phyloP scores from a whole-genome alignment of 1,139 yeast species.

The Debaryomycetaceae sp. region DNA sequence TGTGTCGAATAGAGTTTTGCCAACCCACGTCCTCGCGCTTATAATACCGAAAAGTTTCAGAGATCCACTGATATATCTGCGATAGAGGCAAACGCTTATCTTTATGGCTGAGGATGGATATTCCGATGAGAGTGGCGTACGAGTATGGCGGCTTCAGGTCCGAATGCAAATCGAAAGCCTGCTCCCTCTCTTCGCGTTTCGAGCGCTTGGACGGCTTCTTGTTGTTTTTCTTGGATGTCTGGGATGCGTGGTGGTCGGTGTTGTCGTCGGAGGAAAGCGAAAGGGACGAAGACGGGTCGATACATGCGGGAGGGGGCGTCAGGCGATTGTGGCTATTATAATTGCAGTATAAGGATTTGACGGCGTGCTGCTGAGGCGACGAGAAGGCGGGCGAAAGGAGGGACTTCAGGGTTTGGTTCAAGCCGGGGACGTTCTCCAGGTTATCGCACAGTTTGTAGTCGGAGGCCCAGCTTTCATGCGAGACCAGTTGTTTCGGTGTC shows the following conservation, averaged over 20 bases:
- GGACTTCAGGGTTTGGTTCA: slow-evolving; percentile 7
- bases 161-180: slow-evolving; percentile 31
- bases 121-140: slow-evolving; percentile 87
- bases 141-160: slow-evolving; percentile 80
- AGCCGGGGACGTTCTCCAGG: too few relatives aligned
- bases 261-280: slow-evolving; percentile 3
- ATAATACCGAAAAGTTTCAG: slow-evolving; percentile 76
- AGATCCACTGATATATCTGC: slow-evolving; percentile 89
- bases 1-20: slow-evolving; percentile 88
- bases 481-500: too few relatives aligned
- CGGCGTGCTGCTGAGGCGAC: slow-evolving; percentile 21
- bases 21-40: slow-evolving; percentile 84
- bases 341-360: background rate
- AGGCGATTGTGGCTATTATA: slow-evolving; percentile 1
- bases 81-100: slow-evolving; percentile 74
- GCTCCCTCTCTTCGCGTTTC: slow-evolving; percentile 16
- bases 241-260: background rate
- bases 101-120: slow-evolving; percentile 83
- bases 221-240: background rate
- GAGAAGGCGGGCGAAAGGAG: slow-evolving; percentile 41
- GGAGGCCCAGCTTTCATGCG: too few relatives aligned
- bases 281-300: slow-evolving; percentile 8
- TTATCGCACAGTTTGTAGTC: too few relatives aligned
- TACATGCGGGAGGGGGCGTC: slow-evolving; percentile 7
- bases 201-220: slow-evolving; percentile 16